phyloP scores from a whole-genome alignment of 2,329 filamentous ascomycete genomes.

The Neocucurbitaria cava region DNA sequence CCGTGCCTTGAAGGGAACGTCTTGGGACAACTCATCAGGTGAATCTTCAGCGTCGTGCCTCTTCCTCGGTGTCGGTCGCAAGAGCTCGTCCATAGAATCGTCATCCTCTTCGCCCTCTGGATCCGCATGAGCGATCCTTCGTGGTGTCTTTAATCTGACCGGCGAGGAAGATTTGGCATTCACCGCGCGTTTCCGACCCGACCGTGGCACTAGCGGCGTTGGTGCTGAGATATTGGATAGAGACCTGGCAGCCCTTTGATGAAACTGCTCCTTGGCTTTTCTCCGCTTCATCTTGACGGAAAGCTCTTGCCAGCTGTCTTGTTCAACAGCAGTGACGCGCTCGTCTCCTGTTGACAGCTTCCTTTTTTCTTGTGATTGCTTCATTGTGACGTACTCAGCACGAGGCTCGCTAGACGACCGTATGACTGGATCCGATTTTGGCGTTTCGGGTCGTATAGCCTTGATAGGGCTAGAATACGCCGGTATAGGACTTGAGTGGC shows the following conservation, averaged over 20 bases:
- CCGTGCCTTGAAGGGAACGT: slow-evolving; percentile 21
- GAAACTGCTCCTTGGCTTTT: slow-evolving; percentile 27
- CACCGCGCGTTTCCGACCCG: slow-evolving; percentile 19
- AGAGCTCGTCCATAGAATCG: slow-evolving; percentile 28
- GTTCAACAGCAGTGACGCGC: slow-evolving; percentile 13
- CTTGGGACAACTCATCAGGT: slow-evolving; percentile 43
- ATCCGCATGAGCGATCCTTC: slow-evolving; percentile 6
- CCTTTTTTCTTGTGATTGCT: slow-evolving; percentile 53
- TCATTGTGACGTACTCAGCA: slow-evolving; percentile 53
- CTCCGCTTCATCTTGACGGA: slow-evolving; percentile 23
- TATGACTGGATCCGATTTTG: slow-evolving; percentile 29
- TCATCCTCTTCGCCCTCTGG: slow-evolving; percentile 31
- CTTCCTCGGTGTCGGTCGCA: slow-evolving; percentile 18
- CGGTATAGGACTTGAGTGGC: slow-evolving; percentile 47
- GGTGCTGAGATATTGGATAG: slow-evolving; percentile 40
- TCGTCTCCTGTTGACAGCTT: slow-evolving; percentile 27
- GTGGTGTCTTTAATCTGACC: slow-evolving; percentile 6
- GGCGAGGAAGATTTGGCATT: slow-evolving; percentile 38
- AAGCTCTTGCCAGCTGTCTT: slow-evolving; percentile 43
- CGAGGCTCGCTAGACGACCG: slow-evolving; percentile 51
- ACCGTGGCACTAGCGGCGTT: slow-evolving; percentile 16
- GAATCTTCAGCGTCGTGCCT: slow-evolving; percentile 28
- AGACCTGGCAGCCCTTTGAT: slow-evolving; percentile 30
- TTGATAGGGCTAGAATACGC: slow-evolving; percentile 51
- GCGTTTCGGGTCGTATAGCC: slow-evolving; percentile 19